These are phyloP conservation scores for Pythium utonaiense DNA, from an alignment of 352 stramenopile genomes.

Conservation along the genomic window DNA sequence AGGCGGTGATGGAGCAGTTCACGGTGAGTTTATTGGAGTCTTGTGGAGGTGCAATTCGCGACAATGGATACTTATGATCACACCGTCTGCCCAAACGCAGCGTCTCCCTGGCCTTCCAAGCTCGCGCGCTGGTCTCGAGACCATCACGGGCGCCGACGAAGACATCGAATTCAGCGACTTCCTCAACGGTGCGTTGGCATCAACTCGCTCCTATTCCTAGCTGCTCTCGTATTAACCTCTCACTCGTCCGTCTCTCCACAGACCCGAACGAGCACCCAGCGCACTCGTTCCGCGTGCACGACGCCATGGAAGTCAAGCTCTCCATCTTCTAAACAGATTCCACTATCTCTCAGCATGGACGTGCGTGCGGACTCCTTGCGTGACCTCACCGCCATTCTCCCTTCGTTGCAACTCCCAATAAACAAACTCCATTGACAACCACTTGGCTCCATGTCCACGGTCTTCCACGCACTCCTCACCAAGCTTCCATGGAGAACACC, in stretches of 20 bases:
- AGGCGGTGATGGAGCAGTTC: constrained; percentile 84
- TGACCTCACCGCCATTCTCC: not conserved
- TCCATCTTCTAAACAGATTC: constrained; percentile 75
- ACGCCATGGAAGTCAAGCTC: constrained; percentile 88
- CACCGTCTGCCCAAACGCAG: constrained; percentile 22
- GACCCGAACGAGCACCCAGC: constrained; percentile 78
- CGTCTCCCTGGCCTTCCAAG: constrained; percentile 80
- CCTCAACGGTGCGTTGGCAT: constrained; percentile 63
- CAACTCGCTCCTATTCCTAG: too few relatives aligned
- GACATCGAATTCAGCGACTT: constrained; percentile 81
- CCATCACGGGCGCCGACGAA: constrained; percentile 73
- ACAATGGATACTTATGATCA: not conserved
- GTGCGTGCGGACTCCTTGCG: not conserved
- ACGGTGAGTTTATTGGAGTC: constrained; percentile 30
- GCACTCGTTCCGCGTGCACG: constrained; percentile 79
- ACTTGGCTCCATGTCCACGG: too few relatives aligned
- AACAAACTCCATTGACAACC: not conserved
- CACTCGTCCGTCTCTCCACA: constrained; percentile 14
- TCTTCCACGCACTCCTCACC: too few relatives aligned
- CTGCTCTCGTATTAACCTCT: not conserved
- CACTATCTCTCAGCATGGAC: not conserved
- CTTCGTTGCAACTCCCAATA: not conserved
- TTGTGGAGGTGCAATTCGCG: not conserved
- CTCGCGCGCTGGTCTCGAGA: constrained; percentile 73
- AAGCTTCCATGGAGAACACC: too few relatives aligned